Conservation (phyloP, 176 grass and related monocot genomes). For the Triticum dicoccoides region DNA sequence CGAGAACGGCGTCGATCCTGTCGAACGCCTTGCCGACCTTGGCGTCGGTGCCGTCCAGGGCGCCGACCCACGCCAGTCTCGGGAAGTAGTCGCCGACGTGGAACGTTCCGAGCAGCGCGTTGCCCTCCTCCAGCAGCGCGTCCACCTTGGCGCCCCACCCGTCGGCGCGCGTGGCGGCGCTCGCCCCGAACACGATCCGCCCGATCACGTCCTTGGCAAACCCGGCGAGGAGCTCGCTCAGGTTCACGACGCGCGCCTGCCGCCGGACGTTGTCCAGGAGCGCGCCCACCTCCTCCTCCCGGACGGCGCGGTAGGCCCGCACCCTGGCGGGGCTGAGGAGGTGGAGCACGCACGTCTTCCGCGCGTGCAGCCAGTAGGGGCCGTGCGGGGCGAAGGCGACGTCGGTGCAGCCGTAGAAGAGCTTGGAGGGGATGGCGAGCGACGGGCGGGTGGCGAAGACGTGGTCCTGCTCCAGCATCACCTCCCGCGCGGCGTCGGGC, state of each 20-base stretch:
- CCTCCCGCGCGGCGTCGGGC: neutral
- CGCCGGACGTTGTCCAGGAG: neutral
- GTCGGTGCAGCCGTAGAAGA: constrained; percentile 13
- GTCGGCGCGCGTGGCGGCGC: neutral
- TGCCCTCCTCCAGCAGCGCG: neutral
- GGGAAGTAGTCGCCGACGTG: constrained; percentile 2
- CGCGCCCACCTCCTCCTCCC: neutral
- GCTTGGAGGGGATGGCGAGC: neutral
- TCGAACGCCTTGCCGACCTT: neutral
- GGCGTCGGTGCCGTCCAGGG: neutral
- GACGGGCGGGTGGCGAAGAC: neutral
- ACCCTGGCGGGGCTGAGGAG: neutral
- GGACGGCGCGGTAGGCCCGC: neutral
- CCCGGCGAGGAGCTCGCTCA: neutral
- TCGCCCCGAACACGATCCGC: neutral
- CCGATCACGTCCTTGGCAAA: neutral
- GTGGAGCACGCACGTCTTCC: neutral
- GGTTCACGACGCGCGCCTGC: neutral
- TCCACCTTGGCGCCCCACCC: neutral
- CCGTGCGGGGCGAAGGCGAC: neutral
- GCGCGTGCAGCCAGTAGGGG: neutral
- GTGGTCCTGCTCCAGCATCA: neutral
- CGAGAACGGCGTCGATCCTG: neutral
- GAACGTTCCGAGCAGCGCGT: neutral
- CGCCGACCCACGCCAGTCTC: neutral